Evolutionary conservation across 2,329 filamentous ascomycete species (phyloP).

Genomic region (Talaromyces verruculosus): DNA sequence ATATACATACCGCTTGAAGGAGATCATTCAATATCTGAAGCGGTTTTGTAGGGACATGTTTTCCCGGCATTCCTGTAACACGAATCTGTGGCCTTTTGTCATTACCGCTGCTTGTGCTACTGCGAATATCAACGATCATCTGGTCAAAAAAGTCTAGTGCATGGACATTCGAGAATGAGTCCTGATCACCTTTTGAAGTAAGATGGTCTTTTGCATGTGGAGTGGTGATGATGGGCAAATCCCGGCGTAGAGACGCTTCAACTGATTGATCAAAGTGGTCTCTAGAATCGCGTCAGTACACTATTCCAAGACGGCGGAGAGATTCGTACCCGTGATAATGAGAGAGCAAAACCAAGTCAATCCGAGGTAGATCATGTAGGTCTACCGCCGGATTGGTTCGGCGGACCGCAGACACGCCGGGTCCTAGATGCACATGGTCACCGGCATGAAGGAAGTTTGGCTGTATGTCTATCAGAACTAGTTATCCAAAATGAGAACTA

Average conservation of each 20-base stretch:
- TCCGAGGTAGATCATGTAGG: constrained; percentile 57
- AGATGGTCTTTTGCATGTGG: constrained; percentile 60
- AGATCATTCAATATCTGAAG: constrained; percentile 48
- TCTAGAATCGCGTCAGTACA: constrained; percentile 22
- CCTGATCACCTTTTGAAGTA: constrained; percentile 43
- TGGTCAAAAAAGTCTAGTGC: constrained; percentile 59
- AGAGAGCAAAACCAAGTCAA: constrained; percentile 61
- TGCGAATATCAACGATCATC: constrained; percentile 47
- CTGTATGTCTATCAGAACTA: constrained; percentile 27
- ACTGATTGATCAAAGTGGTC: constrained; percentile 59
- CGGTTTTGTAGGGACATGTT: constrained; percentile 57
- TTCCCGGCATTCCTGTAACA: constrained; percentile 64
- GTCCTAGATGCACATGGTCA: constrained; percentile 66
- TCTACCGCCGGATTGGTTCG: constrained; percentile 61
- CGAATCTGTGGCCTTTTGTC: constrained; percentile 49
- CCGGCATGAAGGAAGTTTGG: constrained; percentile 67
- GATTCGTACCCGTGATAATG: constrained; percentile 59
- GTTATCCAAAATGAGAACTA: neutral
- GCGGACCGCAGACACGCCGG: constrained; percentile 58
- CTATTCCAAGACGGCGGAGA: neutral
- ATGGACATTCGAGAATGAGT: constrained; percentile 57
- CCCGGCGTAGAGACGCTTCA: constrained; percentile 51
- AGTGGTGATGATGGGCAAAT: constrained; percentile 64
- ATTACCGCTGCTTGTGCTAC: neutral
- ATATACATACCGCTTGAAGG: constrained; percentile 42